Percentiles rank a stretch among this genome's conserved stretches.
These are phyloP conservation scores for Coffea eugenioides DNA, from an alignment of 257 asterid genomes.

Conservation along the genomic window DNA sequence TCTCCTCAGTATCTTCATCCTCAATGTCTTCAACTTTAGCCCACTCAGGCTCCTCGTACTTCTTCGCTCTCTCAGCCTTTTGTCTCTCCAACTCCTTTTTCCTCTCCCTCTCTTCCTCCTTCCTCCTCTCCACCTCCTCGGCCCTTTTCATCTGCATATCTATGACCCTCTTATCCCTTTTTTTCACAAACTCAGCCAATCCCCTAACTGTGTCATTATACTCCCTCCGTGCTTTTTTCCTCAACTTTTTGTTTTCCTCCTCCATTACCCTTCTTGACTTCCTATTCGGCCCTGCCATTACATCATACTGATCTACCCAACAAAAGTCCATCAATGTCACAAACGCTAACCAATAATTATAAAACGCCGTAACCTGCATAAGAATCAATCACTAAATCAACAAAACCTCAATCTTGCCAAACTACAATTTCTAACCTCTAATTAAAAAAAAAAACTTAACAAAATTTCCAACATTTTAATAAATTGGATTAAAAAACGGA, in stretches of 20 bases:
- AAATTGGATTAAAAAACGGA: neutral
- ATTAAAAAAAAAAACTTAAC: neutral
- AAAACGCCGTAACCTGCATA: conserved; percentile 89
- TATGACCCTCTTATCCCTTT: conserved; percentile 91
- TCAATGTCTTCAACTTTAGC: conserved; percentile 65
- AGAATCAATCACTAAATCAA: neutral
- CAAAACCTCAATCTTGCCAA: neutral
- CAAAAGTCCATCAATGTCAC: conserved; percentile 73
- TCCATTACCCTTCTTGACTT: conserved; percentile 86
- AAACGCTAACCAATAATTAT: conserved; percentile 83
- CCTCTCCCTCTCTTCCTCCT: conserved; percentile 65
- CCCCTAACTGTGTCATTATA: conserved; percentile 91
- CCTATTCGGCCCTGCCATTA: conserved; percentile 77
- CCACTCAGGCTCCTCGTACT: conserved; percentile 88
- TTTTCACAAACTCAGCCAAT: conserved; percentile 83
- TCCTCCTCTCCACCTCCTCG: conserved; percentile 83
- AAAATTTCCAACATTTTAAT: neutral
- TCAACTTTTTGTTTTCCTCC: conserved; percentile 88
- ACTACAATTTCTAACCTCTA: neutral
- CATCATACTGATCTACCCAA: conserved; percentile 89
- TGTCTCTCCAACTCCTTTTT: conserved; percentile 80
- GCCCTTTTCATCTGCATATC: conserved; percentile 87
- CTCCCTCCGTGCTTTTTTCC: conserved; percentile 84
- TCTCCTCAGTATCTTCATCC: conserved; percentile 56
- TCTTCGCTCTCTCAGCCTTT: conserved; percentile 72